Base-by-base conservation (phyloP, 768 basidiomycete genomes). In the Omphalotus guepiniiformis region DNA sequence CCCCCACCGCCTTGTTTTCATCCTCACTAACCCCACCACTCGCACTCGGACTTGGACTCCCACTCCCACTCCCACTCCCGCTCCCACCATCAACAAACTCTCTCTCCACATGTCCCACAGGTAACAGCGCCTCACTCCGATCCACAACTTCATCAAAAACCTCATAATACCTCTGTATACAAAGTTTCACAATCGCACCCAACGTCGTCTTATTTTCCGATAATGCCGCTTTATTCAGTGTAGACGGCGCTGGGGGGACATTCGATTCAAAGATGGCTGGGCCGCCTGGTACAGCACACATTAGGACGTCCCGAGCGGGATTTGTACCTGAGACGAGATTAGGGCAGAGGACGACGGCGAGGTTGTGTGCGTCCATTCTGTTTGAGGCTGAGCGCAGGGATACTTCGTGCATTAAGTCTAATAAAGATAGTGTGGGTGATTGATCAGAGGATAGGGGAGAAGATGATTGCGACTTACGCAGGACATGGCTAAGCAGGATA, bases 81-180 rank as follows among this genome's bases (percentile, higher is more conserved):
- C 38, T 39, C 15, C 38, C 21, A 9, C 19, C 38, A n/a, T 8
- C n/a, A 12, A 9, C 19, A n/a, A 18, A 9, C 19, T n/a, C 38
- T 39, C 9, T 18, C 8, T 19, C 18, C 38, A 18, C 30, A 32
- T 32, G 12, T 43, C 54, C 41, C 51, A 55, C 39, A 42, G 9
- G 9, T n/a, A n/a, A n/a, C 67, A 1, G 67, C 66, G 81, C 81
- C 54, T 90, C 88, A 49, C 74, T 75, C 13, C 81, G 76, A 64
- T 91, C 90, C 48, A 63, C 66, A n/a, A 85, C 64, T 55, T 92
- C 90, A 59, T 91, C 89, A 55, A 93, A 93, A 25, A 92, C 70
- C 60, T 93, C 90, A 61, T 84, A 91, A 61, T 92, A 93, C 35
- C 79, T 79, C 56, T 85, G 76, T 42, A 92, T 90, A 62, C 87